Conservation (phyloP, 75 land plant genomes). For the Cryptomeria japonica region DNA sequence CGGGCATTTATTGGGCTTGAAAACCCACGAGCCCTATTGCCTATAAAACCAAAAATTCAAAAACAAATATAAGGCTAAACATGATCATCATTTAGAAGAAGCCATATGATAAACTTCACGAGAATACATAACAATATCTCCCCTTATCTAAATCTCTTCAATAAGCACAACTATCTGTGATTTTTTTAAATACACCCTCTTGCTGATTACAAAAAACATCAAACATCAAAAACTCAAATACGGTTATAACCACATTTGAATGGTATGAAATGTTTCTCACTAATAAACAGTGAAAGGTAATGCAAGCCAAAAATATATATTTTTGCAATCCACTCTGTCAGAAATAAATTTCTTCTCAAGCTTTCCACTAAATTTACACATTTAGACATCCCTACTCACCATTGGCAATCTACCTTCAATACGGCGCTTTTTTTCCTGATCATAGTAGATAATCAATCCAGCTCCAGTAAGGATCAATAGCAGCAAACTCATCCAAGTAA, state of each 20-base stretch:
- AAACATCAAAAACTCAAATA: background rate
- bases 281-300: background rate
- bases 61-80: background rate
- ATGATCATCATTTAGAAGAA: background rate
- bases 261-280: background rate
- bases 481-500: conserved; percentile 86
- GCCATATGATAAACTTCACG: background rate
- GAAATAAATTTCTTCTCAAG: background rate
- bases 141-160: background rate
- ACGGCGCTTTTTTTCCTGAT: conserved; percentile 78
- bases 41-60: background rate
- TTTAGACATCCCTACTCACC: conserved; percentile 43
- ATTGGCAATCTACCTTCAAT: conserved; percentile 84
- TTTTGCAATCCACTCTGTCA: background rate
- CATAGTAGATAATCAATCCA: conserved; percentile 73
- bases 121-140: background rate
- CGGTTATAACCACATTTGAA: background rate
- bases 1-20: no score
- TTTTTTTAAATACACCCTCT: background rate
- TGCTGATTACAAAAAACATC: background rate
- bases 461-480: conserved; percentile 76
- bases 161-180: background rate
- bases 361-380: background rate
- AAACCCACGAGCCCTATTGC: no score
- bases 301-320: background rate